Evolutionary conservation across 2,329 filamentous ascomycete species (phyloP), one percentile per base, ranked within the genome.

Genomic region (Fusarium pseudocircinatum): DNA sequence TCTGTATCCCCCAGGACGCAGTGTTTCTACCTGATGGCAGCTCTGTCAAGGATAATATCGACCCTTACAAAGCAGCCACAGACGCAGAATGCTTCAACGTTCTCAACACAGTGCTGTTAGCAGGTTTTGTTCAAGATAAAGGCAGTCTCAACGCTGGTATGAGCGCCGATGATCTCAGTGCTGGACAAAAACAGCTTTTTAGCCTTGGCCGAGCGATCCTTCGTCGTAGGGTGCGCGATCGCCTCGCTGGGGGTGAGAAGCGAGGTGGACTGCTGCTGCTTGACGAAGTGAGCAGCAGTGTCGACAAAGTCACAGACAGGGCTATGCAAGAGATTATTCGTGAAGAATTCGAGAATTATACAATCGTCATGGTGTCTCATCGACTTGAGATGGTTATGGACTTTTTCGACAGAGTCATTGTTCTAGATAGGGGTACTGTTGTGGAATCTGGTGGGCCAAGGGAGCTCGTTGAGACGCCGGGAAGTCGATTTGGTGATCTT

Each of bases 121-220:
- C 78, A 36, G 44, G 57, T 1, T 79, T 83, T 16, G 74, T 84
- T 1, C 52, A 75, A 1, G 77, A 79, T 8, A 75, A 78, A 7
- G 83, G 83, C 7, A 83, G 83, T 1, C 69, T 85, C 0, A 69
- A 75, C 6, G 77, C 77, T 0, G 72, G 65, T 4, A 84, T 91
- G 70, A 82, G 83, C n/a, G 80, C 84, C 4, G 83, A 87, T 12
- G 82, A 84, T 57, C 81, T 91, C 11, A 87, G 85, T 10, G 85
- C 87, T 39, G 91, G 91, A 0, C 90, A 93, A 78, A 86, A 86
- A 49, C 91, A 93, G 75, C 83, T 93, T 0, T 91, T 93, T 73
- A 90, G 87, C 70, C 84, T 93, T 2, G 90, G 88, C 0, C 81
- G 90, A 1, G 90, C 89, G 0, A 83, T 92, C 24, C 78, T 92